phyloP scores from a whole-genome alignment of 208 protist genomes.

The Trypanosoma rangeli region DNA sequence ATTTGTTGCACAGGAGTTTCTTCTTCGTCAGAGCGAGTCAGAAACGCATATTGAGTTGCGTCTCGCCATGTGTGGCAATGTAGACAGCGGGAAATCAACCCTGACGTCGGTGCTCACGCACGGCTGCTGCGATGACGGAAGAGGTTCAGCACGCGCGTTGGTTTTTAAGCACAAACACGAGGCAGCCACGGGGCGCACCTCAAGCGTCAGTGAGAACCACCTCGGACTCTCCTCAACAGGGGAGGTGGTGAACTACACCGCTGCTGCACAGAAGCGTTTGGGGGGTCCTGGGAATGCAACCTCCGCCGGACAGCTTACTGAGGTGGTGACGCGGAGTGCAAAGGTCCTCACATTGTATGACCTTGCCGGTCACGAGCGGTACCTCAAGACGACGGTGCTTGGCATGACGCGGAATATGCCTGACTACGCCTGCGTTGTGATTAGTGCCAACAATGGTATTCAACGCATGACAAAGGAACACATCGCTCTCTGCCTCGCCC shows the following conservation, averaged over 20 bases:
- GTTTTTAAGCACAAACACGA: constrained; percentile 97
- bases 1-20: constrained; percentile 70
- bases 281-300: not conserved
- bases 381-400: constrained; percentile 97
- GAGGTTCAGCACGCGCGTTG: constrained; percentile 79
- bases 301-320: constrained; percentile 36
- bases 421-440: constrained; percentile 95
- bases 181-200: constrained; percentile 94
- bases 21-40: constrained; percentile 50
- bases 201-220: constrained; percentile 94
- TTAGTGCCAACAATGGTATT: constrained; percentile 92
- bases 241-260: constrained; percentile 90
- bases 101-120: constrained; percentile 90
- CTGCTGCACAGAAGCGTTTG: constrained; percentile 10
- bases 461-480: constrained; percentile 97
- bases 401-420: constrained; percentile 96
- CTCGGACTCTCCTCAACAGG: constrained; percentile 94
- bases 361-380: constrained; percentile 97
- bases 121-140: constrained; percentile 87
- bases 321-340: constrained; percentile 74
- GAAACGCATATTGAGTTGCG: constrained; percentile 77
- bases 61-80: constrained; percentile 93
- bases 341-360: constrained; percentile 98
- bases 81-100: constrained; percentile 93
- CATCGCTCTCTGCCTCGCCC: constrained; percentile 95